Evolutionary conservation across 1,284 basidiomycete genomes (phyloP), one percentile per base, ranked within the genome.

Genomic region (Exobasidium rhododendri): DNA sequence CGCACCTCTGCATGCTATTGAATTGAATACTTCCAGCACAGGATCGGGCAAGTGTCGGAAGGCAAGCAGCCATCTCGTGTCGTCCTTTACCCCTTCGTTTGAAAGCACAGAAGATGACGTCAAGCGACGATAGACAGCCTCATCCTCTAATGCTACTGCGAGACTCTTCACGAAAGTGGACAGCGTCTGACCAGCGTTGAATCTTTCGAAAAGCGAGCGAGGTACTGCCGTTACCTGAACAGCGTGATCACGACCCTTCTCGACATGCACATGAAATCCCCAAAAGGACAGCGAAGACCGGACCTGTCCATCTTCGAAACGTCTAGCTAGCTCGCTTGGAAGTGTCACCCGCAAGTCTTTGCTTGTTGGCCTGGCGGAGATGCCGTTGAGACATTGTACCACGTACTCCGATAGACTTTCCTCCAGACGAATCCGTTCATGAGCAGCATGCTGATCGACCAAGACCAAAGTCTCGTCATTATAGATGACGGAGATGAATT

Each of bases 391-490:
- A 50, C 47, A 28, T 4, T 50, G n/a, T 50, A 26, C n/a, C 14
- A 50, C 2, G 20, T 50, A 50, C 20, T 50, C 20, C 4, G 5
- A 20, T 13, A 50, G 24, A 5, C 13, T 26, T 26, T 20, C 28
- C 47, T 50, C 47, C 14, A 24, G 28, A 6, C 47, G 47, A 26
- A 50, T 50, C 20, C 47, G 4, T 26, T 50, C 47, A 50, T 50
- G 47, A 6, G 47, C 47, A 4, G 47, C 47, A 50, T 50, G 47
- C 13, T 50, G 47, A 28, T 50, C 47, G 4, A 50, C 20, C 47
- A 50, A 13, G 24, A 50, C 47, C 4, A 50, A 26, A 6, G 3
- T 6, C 28, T 5, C 13, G 14, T 50, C 20, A 6, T 24, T 4
- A 26, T 50, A 24, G 2, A 24, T 17, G 26, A 20, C n/a, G 3